Evolutionary conservation across 1,284 basidiomycete species (phyloP).

Genomic region (Microbotryomycetes sp.): DNA sequence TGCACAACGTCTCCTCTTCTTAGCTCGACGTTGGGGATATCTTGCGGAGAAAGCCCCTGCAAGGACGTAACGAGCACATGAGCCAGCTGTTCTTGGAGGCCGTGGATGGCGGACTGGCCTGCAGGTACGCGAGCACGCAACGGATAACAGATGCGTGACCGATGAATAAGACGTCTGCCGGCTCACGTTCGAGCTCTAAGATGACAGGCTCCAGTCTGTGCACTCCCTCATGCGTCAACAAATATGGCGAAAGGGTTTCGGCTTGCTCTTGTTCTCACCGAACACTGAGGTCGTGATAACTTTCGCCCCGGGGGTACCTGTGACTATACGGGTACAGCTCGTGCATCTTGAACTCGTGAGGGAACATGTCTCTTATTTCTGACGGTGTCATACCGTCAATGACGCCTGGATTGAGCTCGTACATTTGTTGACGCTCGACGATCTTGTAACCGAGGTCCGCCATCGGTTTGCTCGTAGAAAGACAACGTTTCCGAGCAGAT

Average conservation of each 20-base stretch:
- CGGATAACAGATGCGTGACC: slow-evolving; percentile 95
- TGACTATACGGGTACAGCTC: slow-evolving; percentile 88
- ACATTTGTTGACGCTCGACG: slow-evolving; percentile 89
- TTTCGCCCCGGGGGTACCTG: slow-evolving; percentile 76
- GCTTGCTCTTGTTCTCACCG: slow-evolving; percentile 31
- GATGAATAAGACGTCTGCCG: slow-evolving; percentile 55
- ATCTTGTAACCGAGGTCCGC: slow-evolving; percentile 58
- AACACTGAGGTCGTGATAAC: slow-evolving; percentile 79
- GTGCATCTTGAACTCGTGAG: slow-evolving; percentile 90
- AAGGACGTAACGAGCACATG: slow-evolving; percentile 58
- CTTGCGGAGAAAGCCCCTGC: slow-evolving; percentile 88
- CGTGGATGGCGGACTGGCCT: slow-evolving; percentile 1
- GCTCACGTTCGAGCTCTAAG: slow-evolving; percentile 71
- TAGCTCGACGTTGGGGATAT: slow-evolving; percentile 94
- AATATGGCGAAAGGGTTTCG: neutral
- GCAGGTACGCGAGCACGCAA: slow-evolving; percentile 56
- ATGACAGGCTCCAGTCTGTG: slow-evolving; percentile 63
- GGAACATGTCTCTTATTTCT: slow-evolving; percentile 81
- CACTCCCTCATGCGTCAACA: slow-evolving; percentile 48
- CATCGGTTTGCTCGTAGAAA: slow-evolving; percentile 95
- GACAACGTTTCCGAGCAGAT: slow-evolving; percentile 80
- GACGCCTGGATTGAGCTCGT: slow-evolving; percentile 82
- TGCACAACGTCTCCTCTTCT: slow-evolving; percentile 35
- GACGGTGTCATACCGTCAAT: slow-evolving; percentile 81
- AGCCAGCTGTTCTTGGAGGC: neutral